Evolutionary conservation across 768 basidiomycete genomes (phyloP).

Genomic region (Amanita molliuscula): DNA sequence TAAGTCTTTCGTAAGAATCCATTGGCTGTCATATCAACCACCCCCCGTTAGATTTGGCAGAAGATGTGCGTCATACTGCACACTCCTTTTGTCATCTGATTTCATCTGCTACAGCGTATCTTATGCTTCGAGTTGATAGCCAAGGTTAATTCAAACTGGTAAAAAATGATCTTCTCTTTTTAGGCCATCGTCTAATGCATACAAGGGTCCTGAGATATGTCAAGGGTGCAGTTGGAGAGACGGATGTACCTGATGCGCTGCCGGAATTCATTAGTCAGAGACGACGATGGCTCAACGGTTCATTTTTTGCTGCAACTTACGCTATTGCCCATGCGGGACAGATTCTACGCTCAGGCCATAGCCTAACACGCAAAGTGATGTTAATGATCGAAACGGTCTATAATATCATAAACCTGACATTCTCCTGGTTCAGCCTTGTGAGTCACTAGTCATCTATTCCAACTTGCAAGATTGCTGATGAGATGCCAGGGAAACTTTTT

Average conservation of each 20-base stretch:
- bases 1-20: conserved; percentile 24
- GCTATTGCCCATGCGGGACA: conserved; percentile 83
- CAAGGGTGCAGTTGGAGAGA: conserved; percentile 85
- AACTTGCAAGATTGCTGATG: background rate
- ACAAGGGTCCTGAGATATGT: conserved; percentile 93
- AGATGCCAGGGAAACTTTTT: conserved; percentile 79
- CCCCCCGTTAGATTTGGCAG: conserved; percentile 58
- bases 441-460: conserved; percentile 18
- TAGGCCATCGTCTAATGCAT: conserved; percentile 10
- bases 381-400: conserved; percentile 79
- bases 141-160: conserved; percentile 70
- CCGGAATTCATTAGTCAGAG: conserved; percentile 93
- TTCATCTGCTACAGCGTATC: conserved; percentile 46
- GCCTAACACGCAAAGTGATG: conserved; percentile 56
- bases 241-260: conserved; percentile 87
- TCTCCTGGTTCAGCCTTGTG: conserved; percentile 90
- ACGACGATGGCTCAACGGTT: conserved; percentile 84
- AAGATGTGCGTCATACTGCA: conserved; percentile 53
- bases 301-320: conserved; percentile 92
- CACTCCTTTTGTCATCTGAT: background rate
- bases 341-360: conserved; percentile 75
- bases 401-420: conserved; percentile 78
- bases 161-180: background rate
- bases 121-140: conserved; percentile 75
- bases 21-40: conserved; percentile 6